Percentiles rank a stretch among this genome's conserved stretches.
These are phyloP conservation scores for Graphilbum ipis-grandicollis DNA, from an alignment of 2,329 filamentous ascomycete species.

Conservation along the genomic window DNA sequence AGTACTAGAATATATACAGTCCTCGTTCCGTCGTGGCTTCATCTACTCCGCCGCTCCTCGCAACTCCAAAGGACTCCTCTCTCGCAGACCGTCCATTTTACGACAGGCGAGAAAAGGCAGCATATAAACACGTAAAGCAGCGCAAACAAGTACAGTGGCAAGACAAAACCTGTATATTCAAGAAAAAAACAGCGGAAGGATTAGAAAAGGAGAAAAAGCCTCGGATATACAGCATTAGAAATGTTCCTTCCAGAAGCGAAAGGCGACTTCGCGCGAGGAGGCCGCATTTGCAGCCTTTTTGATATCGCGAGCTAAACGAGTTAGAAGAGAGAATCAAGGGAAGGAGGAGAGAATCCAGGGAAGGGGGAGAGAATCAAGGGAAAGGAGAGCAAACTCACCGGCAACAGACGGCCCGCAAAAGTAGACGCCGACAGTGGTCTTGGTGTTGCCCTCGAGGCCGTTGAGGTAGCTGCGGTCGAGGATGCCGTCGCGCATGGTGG, in stretches of 20 bases:
- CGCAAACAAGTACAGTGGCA: not conserved
- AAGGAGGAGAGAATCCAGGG: not conserved
- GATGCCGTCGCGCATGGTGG: constrained; percentile 76
- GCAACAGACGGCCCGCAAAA: constrained; percentile 79
- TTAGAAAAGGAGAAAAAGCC: not conserved
- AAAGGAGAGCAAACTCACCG: constrained; percentile 23
- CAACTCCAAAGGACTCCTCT: too few species aligned
- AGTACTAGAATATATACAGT: too few species aligned
- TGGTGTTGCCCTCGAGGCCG: constrained; percentile 58
- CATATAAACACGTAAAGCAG: too few species aligned
- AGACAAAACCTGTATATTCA: not conserved
- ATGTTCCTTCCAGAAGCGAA: constrained; percentile 99
- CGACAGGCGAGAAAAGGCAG: too few species aligned
- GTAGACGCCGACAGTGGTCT: constrained; percentile 87
- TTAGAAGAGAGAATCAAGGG: constrained; percentile 15
- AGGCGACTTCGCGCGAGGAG: constrained; percentile 63
- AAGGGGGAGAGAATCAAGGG: not conserved
- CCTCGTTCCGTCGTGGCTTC: too few species aligned
- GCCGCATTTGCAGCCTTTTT: constrained; percentile 61
- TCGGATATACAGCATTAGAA: constrained; percentile 26
- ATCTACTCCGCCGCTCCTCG: too few species aligned
- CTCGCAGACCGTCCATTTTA: too few species aligned
- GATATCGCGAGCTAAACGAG: constrained; percentile 57
- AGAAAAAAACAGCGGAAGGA: not conserved
- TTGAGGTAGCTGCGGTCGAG: constrained; percentile 69